Evolutionary conservation across 345 rosid genomes (phyloP).

Genomic region (Cochlearia excelsa): DNA sequence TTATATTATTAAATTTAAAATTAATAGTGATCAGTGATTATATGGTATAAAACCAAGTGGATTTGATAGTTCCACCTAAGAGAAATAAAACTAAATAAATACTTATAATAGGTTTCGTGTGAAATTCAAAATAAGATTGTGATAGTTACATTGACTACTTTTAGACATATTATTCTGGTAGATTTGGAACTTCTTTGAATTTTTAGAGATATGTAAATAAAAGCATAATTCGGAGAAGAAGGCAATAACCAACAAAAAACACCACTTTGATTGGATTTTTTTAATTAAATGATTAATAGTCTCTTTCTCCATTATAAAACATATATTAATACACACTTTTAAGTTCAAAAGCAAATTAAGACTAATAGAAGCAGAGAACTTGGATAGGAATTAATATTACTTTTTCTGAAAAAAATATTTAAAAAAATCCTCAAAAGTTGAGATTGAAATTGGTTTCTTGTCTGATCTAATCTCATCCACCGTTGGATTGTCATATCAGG

Average conservation of each 20-base stretch:
- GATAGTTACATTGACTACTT: too few species aligned
- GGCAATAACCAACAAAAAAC: slow-evolving; percentile 15
- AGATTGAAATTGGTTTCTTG: slow-evolving; percentile 13
- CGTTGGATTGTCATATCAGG: slow-evolving; percentile 22
- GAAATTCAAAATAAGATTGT: too few species aligned
- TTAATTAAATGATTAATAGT: too few species aligned
- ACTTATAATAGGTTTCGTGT: too few species aligned
- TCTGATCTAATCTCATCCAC: slow-evolving; percentile 16
- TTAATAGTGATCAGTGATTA: too few species aligned
- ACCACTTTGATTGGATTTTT: slow-evolving; percentile 9
- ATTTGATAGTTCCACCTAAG: too few species aligned
- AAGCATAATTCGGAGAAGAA: background rate
- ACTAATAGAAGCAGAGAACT: slow-evolving; percentile 23
- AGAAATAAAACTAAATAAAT: too few species aligned
- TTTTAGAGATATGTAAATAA: too few species aligned
- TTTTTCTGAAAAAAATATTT: slow-evolving; percentile 3
- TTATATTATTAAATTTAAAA: too few species aligned
- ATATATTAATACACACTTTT: slow-evolving; percentile 19
- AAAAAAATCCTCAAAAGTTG: slow-evolving; percentile 19
- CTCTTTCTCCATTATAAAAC: background rate
- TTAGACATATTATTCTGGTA: too few species aligned
- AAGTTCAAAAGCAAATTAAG: slow-evolving; percentile 5
- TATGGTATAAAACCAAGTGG: too few species aligned
- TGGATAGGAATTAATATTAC: slow-evolving; percentile 9
- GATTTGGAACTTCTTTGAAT: too few species aligned